Base-by-base conservation (phyloP, 306 rosid species). In the Quercus bicolor region DNA sequence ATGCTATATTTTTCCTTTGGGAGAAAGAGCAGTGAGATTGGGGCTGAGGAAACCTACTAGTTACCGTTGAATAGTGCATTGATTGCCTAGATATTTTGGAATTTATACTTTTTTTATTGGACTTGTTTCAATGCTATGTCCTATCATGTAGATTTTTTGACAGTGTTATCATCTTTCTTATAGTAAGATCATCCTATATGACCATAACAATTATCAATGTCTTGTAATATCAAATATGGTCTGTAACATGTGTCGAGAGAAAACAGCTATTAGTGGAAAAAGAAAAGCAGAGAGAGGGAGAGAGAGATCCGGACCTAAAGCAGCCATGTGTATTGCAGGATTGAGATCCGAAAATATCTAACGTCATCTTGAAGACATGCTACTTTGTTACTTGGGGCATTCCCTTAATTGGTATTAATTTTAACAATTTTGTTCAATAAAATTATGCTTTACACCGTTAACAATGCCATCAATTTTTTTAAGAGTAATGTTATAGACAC, bases 21-120 rank as follows among this genome's bases (percentile, higher is more conserved):
- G 24, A 21, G 75, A 76, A 72, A 62, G 26, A 71, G 12, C 55
- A 7, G 28, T 33, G n/a, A 1, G 19, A 52, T 70, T 81, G 19
- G 7, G 9, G 51, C 28, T 3, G 33, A 64, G 45, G 70, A 31
- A n/a, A 64, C 19, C 45, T 64, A 16, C 70, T 7, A 6, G 21
- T 64, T 64, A 29, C 45, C 18, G 1, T 62, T 62, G 14, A 62
- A 40, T 62, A 5, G 2, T 28, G n/a, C 13, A 7, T 14, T 5
- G 14, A 12, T 13, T 28, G 15, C 15, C 29, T 62, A 40, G 45
- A 48, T 12, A 48, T 48, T 2, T 59, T 23, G 13, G 21, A 57
- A 57, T 21, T 57, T 7, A 24, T 21, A 20, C 14, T 21, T 57
- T 40, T 57, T 57, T 21, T 6, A 48, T 11, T 48, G 53, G 64